phyloP scores from a whole-genome alignment of 176 grass and related monocot genomes.

The Secale cereale region DNA sequence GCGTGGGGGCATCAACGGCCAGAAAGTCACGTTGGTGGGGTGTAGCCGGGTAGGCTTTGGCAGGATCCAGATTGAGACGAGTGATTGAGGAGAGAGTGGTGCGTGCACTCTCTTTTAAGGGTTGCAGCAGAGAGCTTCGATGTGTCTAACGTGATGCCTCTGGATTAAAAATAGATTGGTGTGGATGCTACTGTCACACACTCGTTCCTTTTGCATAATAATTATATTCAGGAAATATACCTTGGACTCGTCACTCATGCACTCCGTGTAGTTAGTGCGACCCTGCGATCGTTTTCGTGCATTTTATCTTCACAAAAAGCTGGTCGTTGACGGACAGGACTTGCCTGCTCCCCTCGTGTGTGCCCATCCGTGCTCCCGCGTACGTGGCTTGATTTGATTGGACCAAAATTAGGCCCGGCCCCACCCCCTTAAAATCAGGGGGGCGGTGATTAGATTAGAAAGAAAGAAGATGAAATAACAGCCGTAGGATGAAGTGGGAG shows the following conservation, averaged over 20 bases:
- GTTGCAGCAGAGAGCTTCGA: background rate
- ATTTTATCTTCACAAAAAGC: background rate
- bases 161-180: background rate
- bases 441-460: too few relatives aligned
- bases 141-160: background rate
- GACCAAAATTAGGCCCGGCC: too few relatives aligned
- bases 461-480: too few relatives aligned
- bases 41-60: background rate
- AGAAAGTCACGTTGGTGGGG: slow-evolving; percentile 8
- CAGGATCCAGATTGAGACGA: slow-evolving; percentile 8
- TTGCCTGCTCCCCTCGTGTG: too few relatives aligned
- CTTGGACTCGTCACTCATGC: background rate
- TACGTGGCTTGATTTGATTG: too few relatives aligned
- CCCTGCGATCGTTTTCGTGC: background rate
- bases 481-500: too few relatives aligned
- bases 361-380: too few relatives aligned
- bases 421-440: too few relatives aligned
- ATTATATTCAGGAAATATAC: background rate
- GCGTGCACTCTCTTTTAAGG: background rate
- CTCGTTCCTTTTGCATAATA: background rate
- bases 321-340: background rate
- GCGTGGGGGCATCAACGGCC: background rate
- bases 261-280: background rate
- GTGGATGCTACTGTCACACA: background rate
- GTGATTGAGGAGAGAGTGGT: background rate